phyloP scores from a whole-genome alignment of 163 green algal genomes.

The Coccomyxa subellipsoidea region DNA sequence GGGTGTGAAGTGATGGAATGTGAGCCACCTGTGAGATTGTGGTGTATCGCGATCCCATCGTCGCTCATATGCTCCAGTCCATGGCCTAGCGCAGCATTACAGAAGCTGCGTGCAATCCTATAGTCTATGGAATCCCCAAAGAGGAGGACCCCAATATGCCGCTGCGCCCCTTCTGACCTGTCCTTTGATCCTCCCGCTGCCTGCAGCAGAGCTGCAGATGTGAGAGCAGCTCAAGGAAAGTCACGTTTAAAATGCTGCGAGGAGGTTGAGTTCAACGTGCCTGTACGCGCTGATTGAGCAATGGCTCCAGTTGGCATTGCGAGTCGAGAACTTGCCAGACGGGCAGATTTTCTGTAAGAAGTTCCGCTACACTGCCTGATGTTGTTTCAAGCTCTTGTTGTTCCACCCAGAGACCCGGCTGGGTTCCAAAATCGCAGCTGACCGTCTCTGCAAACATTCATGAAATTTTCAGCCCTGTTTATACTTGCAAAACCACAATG shows the following conservation, averaged over 20 bases:
- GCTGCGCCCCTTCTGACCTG: neutral
- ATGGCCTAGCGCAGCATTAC: neutral
- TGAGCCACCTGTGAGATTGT: neutral
- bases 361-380: neutral
- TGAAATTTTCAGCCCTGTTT: too few relatives aligned
- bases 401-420: neutral
- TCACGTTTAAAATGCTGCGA: neutral
- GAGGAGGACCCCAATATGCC: neutral
- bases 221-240: neutral
- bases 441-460: neutral
- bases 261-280: neutral
- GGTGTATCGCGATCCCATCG: neutral
- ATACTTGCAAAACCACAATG: too few relatives aligned
- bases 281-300: neutral
- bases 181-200: neutral
- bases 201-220: neutral
- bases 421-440: neutral
- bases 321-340: neutral
- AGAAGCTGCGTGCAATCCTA: neutral
- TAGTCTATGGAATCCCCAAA: constrained; percentile 10
- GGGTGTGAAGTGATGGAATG: too few relatives aligned
- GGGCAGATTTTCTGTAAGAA: neutral
- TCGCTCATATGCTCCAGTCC: neutral
- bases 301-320: neutral
- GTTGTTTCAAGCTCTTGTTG: neutral